Conservation (phyloP, 805 yeast species). For the Kuraishia hungarica region DNA sequence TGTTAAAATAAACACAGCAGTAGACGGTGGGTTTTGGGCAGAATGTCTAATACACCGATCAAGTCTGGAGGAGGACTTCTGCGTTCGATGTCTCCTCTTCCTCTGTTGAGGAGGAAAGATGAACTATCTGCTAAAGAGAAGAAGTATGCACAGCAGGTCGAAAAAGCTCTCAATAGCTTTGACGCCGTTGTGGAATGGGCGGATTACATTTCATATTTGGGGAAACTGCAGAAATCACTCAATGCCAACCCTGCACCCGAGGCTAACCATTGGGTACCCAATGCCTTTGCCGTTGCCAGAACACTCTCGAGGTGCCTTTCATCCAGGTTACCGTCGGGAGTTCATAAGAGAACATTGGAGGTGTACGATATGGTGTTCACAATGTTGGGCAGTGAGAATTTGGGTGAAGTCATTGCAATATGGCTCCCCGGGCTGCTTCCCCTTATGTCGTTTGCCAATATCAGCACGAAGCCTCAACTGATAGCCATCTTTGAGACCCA, state of each 20-base stretch:
- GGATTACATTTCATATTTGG: slow-evolving; percentile 85
- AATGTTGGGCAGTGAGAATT: slow-evolving; percentile 44
- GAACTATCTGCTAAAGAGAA: slow-evolving; percentile 52
- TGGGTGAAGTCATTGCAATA: slow-evolving; percentile 47
- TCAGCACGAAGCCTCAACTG: slow-evolving; percentile 76
- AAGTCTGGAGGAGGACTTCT: slow-evolving; percentile 6
- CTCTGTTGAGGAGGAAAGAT: slow-evolving; percentile 9
- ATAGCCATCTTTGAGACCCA: slow-evolving; percentile 51
- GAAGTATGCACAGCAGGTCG: slow-evolving; percentile 59
- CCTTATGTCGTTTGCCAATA: slow-evolving; percentile 78
- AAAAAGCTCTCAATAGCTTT: slow-evolving; percentile 64
- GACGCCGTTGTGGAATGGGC: slow-evolving; percentile 95
- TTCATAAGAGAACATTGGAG: slow-evolving; percentile 80
- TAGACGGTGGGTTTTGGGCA: neutral
- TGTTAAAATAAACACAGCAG: too few relatives aligned
- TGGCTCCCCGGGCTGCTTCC: slow-evolving; percentile 97
- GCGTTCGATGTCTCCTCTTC: slow-evolving; percentile 20
- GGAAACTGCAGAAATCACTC: slow-evolving; percentile 69
- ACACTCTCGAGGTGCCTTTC: slow-evolving; percentile 73
- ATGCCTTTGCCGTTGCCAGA: slow-evolving; percentile 55
- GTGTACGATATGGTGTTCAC: slow-evolving; percentile 66
- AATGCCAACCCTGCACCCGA: slow-evolving; percentile 34
- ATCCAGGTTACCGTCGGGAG: slow-evolving; percentile 86
- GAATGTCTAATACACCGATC: neutral
- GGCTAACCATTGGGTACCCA: slow-evolving; percentile 53